Evolutionary conservation across 495 filamentous ascomycete genomes (phyloP), one percentile per base, ranked within the genome.

Genomic region (Annulohypoxylon moriforme): DNA sequence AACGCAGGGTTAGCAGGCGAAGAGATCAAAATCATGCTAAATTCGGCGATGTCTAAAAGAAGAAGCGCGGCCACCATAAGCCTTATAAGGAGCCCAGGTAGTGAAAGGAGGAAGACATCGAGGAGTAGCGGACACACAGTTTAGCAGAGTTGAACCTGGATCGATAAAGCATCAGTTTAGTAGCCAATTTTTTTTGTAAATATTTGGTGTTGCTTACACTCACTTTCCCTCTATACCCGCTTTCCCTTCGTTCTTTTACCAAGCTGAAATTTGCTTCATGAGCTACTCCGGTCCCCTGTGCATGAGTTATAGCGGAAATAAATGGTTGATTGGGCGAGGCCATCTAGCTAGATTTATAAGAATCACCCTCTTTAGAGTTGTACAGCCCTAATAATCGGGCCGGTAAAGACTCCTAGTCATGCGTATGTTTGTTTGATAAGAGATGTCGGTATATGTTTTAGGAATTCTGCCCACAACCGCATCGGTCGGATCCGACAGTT

Each of bases 21-120:
- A 5, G 73, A 73, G 42, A 74, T 77, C 16, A 74, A 61, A 46
- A 61, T 24, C 7, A 42, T 77, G 60, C n/a, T 77, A 58, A 71
- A 31, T 50, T 11, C n/a, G n/a, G n/a, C n/a, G n/a, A n/a, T n/a
- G n/a, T 29, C 18, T 24, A 75, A 62, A n/a, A 31, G 55, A 56
- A 24, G 24, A 24, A 74, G 68, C 31, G 56, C 50, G 13, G 31
- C 36, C 14, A 67, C 53, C 5, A 34, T 29, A 13, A 64, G 22
- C 18, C 44, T 58, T 13, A 20, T 20, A 29, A 67, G 53, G 2
- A 63, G 25, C 10, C 36, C 47, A 10, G 14, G 22, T 14, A 33
- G 33, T 46, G 40, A 52, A 9, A 56, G 33, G 44, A 68, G 56
- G 13, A 40, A 60, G 38, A 55, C 53, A 9, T 57, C 38, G 27